Evolutionary conservation across 208 protist species (phyloP), one percentile per base, ranked within the genome.

Genomic region (Kentomonas sorsogonicus): DNA sequence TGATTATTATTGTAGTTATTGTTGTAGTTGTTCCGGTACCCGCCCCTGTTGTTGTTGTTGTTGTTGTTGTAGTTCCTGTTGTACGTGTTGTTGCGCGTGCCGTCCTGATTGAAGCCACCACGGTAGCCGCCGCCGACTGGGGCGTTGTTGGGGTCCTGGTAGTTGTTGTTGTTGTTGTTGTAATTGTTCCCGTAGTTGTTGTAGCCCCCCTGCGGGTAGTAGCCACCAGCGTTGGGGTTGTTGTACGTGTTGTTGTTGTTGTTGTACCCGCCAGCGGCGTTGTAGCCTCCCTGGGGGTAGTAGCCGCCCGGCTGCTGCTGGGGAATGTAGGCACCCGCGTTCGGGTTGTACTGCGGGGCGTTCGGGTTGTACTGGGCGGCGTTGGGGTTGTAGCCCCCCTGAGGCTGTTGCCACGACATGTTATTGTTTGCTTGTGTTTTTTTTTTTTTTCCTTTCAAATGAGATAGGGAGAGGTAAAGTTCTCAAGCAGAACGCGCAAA

Each of bases 351-450:
- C 13, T 67, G 71, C 31, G 59, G 60, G 38, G 57, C 56, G 6
- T 66, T 52, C 34, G 25, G n/a, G 36, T 60, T 38, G 56, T 53
- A 50, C 25, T 15, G 30, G 54, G 53, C 66, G 51, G 56, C 69
- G 61, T 70, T 81, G 50, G 63, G 58, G 65, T 78, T 80, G 47
- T 82, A 71, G 53, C 76, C 78, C 2, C 79, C 83, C 23, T 63
- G 66, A 15, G 79, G 79, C 46, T 84, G 81, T 52, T 85, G 70
- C 85, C 80, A 91, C 25, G 84, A 80, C 84, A 91, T 91, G 20
- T 31, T 43, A 34, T n/a, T n/a, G n/a, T n/a, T n/a, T n/a, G n/a
- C n/a, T n/a, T n/a, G n/a, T n/a, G n/a, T n/a, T n/a, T n/a, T n/a
- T n/a, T n/a, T n/a, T n/a, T n/a, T n/a, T n/a, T n/a, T n/a, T n/a